Evolutionary conservation across 2,329 filamentous ascomycete species (phyloP).

Genomic region (Colletotrichum zoysiae): DNA sequence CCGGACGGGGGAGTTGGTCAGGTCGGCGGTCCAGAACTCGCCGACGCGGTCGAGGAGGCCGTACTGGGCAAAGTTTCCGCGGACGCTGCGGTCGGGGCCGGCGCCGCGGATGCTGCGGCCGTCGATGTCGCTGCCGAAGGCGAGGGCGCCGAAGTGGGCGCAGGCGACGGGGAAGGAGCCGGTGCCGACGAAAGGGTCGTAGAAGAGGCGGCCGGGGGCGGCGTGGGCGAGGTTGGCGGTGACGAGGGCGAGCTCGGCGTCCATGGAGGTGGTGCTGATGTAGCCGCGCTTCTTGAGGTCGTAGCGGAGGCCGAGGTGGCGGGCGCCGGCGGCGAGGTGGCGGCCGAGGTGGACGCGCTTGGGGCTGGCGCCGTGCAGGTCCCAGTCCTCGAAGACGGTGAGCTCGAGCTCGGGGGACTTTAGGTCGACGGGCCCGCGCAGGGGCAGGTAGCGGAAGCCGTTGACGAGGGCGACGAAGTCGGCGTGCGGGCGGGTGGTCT

Average conservation of each 20-base stretch:
- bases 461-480: slow-evolving; percentile 83
- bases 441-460: slow-evolving; percentile 81
- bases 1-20: slow-evolving; percentile 87
- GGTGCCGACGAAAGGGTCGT: slow-evolving; percentile 96
- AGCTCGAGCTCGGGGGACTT: slow-evolving; percentile 80
- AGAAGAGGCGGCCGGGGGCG: slow-evolving; percentile 85
- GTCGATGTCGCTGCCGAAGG: slow-evolving; percentile 93
- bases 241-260: slow-evolving; percentile 89
- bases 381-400: slow-evolving; percentile 85
- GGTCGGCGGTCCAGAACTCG: slow-evolving; percentile 85
- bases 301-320: slow-evolving; percentile 78
- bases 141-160: slow-evolving; percentile 87
- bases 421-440: slow-evolving; percentile 84
- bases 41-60: slow-evolving; percentile 74
- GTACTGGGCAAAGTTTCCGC: slow-evolving; percentile 89
- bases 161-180: slow-evolving; percentile 93
- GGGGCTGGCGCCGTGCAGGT: slow-evolving; percentile 63
- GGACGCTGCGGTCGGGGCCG: slow-evolving; percentile 62
- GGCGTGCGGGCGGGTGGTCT: slow-evolving; percentile 73
- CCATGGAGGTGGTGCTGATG: slow-evolving; percentile 97
- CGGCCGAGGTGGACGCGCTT: slow-evolving; percentile 76
- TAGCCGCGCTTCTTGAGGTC: slow-evolving; percentile 94
- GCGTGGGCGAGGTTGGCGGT: slow-evolving; percentile 93
- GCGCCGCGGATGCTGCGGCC: slow-evolving; percentile 87
- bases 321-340: slow-evolving; percentile 73